phyloP scores from a whole-genome alignment of 2,329 filamentous ascomycete genomes.

The Colletotrichum lentis region DNA sequence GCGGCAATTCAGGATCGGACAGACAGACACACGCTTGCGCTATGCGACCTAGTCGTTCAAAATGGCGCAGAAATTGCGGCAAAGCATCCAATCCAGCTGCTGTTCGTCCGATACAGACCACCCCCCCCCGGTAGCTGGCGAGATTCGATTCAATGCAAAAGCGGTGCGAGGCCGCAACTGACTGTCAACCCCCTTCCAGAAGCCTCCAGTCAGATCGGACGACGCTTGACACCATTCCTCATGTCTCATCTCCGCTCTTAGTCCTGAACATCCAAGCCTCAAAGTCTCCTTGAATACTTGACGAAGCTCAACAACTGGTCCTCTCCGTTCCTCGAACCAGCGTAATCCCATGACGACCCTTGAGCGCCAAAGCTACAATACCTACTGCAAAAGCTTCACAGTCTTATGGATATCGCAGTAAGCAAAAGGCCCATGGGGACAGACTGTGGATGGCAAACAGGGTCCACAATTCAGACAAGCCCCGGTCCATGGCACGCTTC shows the following conservation, averaged over 20 bases:
- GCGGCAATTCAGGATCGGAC: neutral
- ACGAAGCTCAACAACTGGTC: neutral
- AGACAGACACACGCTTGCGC: neutral
- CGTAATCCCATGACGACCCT: slow-evolving; percentile 33
- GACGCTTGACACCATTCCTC: neutral
- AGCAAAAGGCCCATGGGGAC: neutral
- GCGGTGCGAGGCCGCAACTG: slow-evolving; percentile 5
- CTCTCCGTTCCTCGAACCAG: neutral
- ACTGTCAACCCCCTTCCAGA: slow-evolving; percentile 24
- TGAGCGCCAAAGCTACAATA: slow-evolving; percentile 3
- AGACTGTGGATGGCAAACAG: neutral
- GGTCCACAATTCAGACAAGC: neutral
- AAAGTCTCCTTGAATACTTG: neutral
- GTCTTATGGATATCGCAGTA: neutral
- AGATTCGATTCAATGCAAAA: slow-evolving; percentile 31
- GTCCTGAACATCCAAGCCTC: slow-evolving; percentile 26
- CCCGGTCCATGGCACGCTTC: slow-evolving; percentile 25
- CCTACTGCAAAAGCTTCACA: neutral
- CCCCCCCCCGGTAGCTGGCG: slow-evolving; percentile 21
- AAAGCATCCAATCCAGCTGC: neutral
- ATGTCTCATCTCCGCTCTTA: slow-evolving; percentile 18
- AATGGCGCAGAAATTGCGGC: neutral
- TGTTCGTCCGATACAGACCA: slow-evolving; percentile 30
- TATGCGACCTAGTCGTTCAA: neutral
- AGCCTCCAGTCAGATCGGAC: slow-evolving; percentile 21